Base-by-base conservation (phyloP, 805 yeast species). In the Teunomyces tritomae region DNA sequence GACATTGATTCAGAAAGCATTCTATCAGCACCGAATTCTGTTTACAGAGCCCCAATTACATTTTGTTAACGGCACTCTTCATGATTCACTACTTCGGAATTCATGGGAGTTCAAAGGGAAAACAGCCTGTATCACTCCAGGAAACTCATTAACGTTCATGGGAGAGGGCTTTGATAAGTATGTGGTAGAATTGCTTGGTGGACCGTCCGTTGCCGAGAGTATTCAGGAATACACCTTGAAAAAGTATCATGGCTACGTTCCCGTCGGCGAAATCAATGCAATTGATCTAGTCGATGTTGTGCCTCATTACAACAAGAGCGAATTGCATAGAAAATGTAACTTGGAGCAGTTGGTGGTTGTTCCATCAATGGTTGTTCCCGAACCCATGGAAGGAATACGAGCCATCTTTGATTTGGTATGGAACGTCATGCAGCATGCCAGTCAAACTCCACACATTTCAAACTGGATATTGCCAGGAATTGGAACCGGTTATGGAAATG, bases 331-430 rank as follows among this genome's bases (percentile, higher is more conserved):
- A 17, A 50, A 50, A 43, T 48, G 55, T 50, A 40, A 44, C 16
- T 13, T 56, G 9, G 35, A 39, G 4, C 46, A 46, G 40, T 41
- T 56, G 5, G 34, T 46, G 9, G 47, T 33, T 20, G 52, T 53
- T 6, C 65, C 67, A 20, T 57, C 68, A 3, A 63, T 63, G 68
- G 50, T 53, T 4, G 58, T 62, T 4, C 68, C 68, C 2, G 59
- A 56, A 34, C 44, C 35, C 20, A 40, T 47, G 20, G 28, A 13
- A 20, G 13, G 48, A 5, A 17, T 13, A 44, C 46, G n/a, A 37
- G 45, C 48, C 6, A 47, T 62, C 26, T 62, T 63, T 32, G 54
- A 61, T 41, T 50, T 51, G 26, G 37, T 56, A 28, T 63, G 67
- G 67, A 59, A 56, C 47, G 37, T 57, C 24, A 42, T 63, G 14